phyloP scores from a whole-genome alignment of 352 stramenopile genomes.

The Phytophthora citrophthora region DNA sequence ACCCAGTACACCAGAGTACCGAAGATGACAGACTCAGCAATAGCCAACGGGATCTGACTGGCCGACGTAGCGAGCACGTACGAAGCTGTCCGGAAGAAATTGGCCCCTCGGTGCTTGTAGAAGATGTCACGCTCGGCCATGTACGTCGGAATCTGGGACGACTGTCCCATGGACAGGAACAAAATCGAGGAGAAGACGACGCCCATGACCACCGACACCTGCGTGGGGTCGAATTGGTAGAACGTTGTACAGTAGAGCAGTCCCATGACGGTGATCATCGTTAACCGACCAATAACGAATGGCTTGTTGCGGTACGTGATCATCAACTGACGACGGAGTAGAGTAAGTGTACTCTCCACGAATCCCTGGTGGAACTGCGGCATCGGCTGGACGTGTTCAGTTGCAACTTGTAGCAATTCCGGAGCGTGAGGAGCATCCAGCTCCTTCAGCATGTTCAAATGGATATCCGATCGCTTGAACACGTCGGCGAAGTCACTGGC shows the following conservation, averaged over 20 bases:
- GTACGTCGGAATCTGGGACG: slow-evolving; percentile 69
- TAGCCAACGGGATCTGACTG: slow-evolving; percentile 42
- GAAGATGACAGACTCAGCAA: slow-evolving; percentile 76
- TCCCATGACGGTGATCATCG: slow-evolving; percentile 56
- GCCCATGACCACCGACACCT: slow-evolving; percentile 57
- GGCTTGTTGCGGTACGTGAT: slow-evolving; percentile 48
- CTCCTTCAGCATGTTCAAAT: slow-evolving; percentile 30
- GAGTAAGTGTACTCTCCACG: slow-evolving; percentile 26
- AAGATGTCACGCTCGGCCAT: slow-evolving; percentile 66
- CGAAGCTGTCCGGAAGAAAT: slow-evolving; percentile 71
- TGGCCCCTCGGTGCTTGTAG: slow-evolving; percentile 83
- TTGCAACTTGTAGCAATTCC: slow-evolving; percentile 24
- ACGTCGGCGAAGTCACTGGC: slow-evolving; percentile 28
- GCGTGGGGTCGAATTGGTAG: slow-evolving; percentile 47
- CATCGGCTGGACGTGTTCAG: slow-evolving; percentile 10
- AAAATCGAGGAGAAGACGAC: slow-evolving; percentile 77
- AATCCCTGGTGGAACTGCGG: slow-evolving; percentile 46
- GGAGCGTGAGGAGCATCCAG: slow-evolving; percentile 33
- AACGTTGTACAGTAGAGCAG: slow-evolving; percentile 51
- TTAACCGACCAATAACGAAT: slow-evolving; percentile 34
- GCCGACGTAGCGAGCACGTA: slow-evolving; percentile 64
- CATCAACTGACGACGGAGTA: slow-evolving; percentile 55
- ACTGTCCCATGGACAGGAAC: slow-evolving; percentile 75
- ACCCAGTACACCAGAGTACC: slow-evolving; percentile 86
- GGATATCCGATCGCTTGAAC: slow-evolving; percentile 48